Base-by-base conservation (phyloP, 306 rosid genomes). In the Acacia confusa region DNA sequence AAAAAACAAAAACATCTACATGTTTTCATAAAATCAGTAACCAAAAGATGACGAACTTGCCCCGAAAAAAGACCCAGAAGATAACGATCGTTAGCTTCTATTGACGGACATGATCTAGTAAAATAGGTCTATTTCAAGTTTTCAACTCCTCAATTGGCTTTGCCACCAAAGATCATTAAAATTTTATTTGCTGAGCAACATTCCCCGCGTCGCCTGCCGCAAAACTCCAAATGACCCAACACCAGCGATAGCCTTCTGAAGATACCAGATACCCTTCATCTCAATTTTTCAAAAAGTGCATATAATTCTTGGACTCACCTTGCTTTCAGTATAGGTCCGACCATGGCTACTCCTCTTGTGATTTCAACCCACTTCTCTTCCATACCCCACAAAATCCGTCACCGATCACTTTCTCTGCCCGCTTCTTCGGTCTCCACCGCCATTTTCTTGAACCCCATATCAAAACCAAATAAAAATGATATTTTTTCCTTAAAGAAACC, bases 331-430 rank as follows among this genome's bases (percentile, higher is more conserved):
- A 45, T 44, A 45, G 53, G 43, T 20, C 57, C 34, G 32, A 36
- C 16, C 76, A 87, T 88, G 92, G 87, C 87, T 25, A 14, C 85
- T 41, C 20, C 85, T 36, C 72, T 77, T 34, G 72, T 67, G 43
- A 77, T 88, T 43, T 83, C 88, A 1, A 63, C 30, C 52, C 60
- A 74, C 32, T 79, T 77, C 81, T 71, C 84, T 68, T 82, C 44
- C 16, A 11, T 38, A 14, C 77, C 77, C 45, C 79, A 9, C 84
- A 32, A 64, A 74, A 25, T 22, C 78, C 38, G 57, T 13, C 57
- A 50, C 52, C 50, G 79, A 43, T 74, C 79, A 41, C 64, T 13
- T 30, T 15, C 84, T 34, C 12, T 32, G 19, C 27, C 60, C 14
- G 34, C 77, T 28, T 13, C 41, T 41, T 38, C 80, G 1, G 11